Evolutionary conservation across 2,329 filamentous ascomycete species (phyloP).

Genomic region (Sarocladium strictum): DNA sequence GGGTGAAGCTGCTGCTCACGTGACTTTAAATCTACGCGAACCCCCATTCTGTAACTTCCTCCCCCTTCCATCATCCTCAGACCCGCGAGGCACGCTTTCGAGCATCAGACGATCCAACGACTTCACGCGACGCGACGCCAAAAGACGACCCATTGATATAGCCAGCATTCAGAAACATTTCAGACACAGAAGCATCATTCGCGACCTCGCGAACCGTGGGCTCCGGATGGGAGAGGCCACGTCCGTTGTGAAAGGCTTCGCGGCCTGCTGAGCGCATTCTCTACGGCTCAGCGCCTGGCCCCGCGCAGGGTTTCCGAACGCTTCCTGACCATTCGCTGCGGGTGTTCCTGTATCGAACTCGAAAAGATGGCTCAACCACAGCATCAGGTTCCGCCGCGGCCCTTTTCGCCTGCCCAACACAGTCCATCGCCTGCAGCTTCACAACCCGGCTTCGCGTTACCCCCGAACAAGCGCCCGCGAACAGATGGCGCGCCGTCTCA

Average conservation of each 20-base stretch:
- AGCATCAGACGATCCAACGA: conserved; percentile 8
- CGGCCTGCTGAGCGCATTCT: conserved; percentile 37
- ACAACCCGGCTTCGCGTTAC: conserved; percentile 49
- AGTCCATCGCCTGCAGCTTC: conserved; percentile 55
- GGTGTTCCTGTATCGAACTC: conserved; percentile 10
- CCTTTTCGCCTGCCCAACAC: conserved; percentile 56
- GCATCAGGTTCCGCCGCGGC: conserved; percentile 41
- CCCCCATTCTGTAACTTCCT: conserved; percentile 23
- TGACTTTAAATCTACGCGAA: conserved; percentile 38
- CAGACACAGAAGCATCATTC: conserved; percentile 9
- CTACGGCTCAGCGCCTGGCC: conserved; percentile 10
- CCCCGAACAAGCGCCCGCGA: conserved; percentile 60
- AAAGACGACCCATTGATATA: background rate
- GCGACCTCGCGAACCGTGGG: conserved; percentile 13
- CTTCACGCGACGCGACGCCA: background rate
- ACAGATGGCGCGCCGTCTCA: conserved; percentile 62
- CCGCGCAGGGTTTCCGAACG: background rate
- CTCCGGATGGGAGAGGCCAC: conserved; percentile 42
- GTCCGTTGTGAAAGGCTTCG: conserved; percentile 42
- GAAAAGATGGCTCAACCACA: conserved; percentile 55
- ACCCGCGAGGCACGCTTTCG: conserved; percentile 4
- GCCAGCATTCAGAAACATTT: background rate
- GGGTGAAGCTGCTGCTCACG: conserved; percentile 24
- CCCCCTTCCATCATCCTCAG: conserved; percentile 17
- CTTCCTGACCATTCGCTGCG: background rate